Evolutionary conservation across 1,139 yeast genomes (phyloP).

Genomic region (Diutina neorugosa): DNA sequence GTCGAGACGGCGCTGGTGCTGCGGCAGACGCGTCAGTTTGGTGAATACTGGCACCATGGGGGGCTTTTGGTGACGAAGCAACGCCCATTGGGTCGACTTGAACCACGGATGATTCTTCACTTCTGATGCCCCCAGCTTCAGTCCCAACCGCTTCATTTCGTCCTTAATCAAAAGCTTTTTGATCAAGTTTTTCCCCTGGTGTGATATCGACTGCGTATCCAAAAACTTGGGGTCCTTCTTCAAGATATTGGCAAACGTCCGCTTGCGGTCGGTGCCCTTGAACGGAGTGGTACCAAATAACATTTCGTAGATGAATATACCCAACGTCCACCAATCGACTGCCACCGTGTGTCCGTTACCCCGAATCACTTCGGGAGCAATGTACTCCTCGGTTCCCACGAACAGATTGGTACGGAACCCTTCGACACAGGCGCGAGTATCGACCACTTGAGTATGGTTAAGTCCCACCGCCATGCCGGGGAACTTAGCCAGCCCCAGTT

Average conservation of each 20-base stretch:
- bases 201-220: slow-evolving; percentile 44
- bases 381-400: slow-evolving; percentile 96
- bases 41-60: slow-evolving; percentile 89
- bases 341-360: slow-evolving; percentile 97
- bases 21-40: slow-evolving; percentile 13
- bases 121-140: slow-evolving; percentile 89
- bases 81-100: slow-evolving; percentile 89
- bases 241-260: slow-evolving; percentile 78
- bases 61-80: slow-evolving; percentile 81
- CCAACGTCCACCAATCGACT: slow-evolving; percentile 99
- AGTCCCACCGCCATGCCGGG: slow-evolving; percentile 25
- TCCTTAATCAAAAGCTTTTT: slow-evolving; percentile 78
- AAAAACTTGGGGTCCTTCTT: slow-evolving; percentile 74
- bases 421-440: slow-evolving; percentile 89
- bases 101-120: slow-evolving; percentile 83
- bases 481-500: slow-evolving; percentile 55
- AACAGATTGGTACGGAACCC: slow-evolving; percentile 94
- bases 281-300: slow-evolving; percentile 91
- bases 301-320: slow-evolving; percentile 88
- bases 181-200: slow-evolving; percentile 67
- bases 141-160: slow-evolving; percentile 79
- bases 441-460: slow-evolving; percentile 29
- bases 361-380: slow-evolving; percentile 94
- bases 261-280: slow-evolving; percentile 79
- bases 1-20: background rate